phyloP scores from a whole-genome alignment of 2,329 filamentous ascomycete species.

The Xylaria sp. region DNA sequence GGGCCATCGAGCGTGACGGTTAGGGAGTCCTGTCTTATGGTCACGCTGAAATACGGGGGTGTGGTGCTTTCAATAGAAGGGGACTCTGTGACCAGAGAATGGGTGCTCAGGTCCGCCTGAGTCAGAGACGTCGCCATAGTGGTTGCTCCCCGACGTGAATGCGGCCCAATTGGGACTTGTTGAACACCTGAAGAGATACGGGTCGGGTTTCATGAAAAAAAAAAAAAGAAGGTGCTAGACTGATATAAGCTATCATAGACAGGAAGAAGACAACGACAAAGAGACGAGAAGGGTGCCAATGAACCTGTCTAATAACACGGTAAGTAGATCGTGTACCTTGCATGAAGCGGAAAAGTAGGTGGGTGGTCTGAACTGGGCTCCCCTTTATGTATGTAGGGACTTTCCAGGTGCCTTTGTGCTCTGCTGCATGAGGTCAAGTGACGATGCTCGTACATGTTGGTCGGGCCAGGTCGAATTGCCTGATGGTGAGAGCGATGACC shows the following conservation, averaged over 20 bases:
- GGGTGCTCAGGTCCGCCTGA: conserved; percentile 39
- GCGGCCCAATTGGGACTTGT: background rate
- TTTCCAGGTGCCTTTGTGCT: background rate
- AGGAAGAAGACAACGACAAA: background rate
- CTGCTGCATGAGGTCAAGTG: conserved; percentile 33
- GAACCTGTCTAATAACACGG: conserved; percentile 22
- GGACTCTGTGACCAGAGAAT: conserved; percentile 38
- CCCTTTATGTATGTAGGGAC: conserved; percentile 25
- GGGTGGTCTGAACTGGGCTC: background rate
- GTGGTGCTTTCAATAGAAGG: conserved; percentile 33
- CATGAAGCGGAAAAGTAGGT: conserved; percentile 17
- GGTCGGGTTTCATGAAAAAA: conserved; percentile 11
- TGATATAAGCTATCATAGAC: conserved; percentile 12
- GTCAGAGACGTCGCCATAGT: conserved; percentile 44
- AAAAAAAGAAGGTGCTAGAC: background rate
- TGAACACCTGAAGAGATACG: background rate
- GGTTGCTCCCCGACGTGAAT: conserved; percentile 18
- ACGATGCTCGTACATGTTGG: conserved; percentile 33
- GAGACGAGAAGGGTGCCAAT: background rate
- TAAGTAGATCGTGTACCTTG: conserved; percentile 31
- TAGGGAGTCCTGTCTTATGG: conserved; percentile 61
- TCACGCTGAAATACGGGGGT: conserved; percentile 52
- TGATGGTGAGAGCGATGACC: conserved; percentile 33
- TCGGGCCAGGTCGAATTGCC: conserved; percentile 15
- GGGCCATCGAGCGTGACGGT: conserved; percentile 63